These are phyloP conservation scores for Seiridium cupressi DNA, from an alignment of 2,329 filamentous ascomycete species.

Conservation along the genomic window DNA sequence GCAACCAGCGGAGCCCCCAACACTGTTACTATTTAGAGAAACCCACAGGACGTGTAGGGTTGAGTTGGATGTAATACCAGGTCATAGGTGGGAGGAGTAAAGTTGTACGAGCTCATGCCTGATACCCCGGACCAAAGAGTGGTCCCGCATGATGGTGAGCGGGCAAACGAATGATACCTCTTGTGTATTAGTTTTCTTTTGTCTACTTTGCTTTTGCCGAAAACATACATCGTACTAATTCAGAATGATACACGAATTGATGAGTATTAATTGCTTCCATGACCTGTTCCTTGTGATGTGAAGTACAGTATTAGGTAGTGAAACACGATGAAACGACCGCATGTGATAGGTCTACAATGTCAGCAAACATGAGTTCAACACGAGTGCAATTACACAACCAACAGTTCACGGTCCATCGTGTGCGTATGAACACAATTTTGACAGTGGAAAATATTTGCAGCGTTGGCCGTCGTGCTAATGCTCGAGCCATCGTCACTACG, in stretches of 20 bases:
- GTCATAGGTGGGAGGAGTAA: neutral
- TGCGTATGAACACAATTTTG: too few relatives aligned
- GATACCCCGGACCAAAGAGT: conserved; percentile 2
- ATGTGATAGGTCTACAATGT: too few relatives aligned
- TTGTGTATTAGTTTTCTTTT: neutral
- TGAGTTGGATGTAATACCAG: neutral
- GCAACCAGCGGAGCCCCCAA: neutral
- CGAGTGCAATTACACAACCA: too few relatives aligned
- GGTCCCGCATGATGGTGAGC: neutral
- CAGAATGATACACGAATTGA: neutral
- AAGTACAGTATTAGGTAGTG: too few relatives aligned
- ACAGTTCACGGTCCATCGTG: too few relatives aligned
- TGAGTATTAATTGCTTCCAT: neutral
- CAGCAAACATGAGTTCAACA: too few relatives aligned
- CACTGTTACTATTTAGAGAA: conserved; percentile 6
- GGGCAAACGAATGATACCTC: conserved; percentile 8
- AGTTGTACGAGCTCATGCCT: neutral
- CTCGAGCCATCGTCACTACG: too few relatives aligned
- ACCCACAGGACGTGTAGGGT: neutral
- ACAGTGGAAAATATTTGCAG: too few relatives aligned
- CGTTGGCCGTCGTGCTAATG: too few relatives aligned
- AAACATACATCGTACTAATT: neutral
- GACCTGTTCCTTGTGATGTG: too few relatives aligned
- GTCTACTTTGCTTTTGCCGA: neutral
- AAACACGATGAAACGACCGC: too few relatives aligned